Evolutionary conservation across 2,329 filamentous ascomycete genomes (phyloP).

Genomic region (Alternaria atra): DNA sequence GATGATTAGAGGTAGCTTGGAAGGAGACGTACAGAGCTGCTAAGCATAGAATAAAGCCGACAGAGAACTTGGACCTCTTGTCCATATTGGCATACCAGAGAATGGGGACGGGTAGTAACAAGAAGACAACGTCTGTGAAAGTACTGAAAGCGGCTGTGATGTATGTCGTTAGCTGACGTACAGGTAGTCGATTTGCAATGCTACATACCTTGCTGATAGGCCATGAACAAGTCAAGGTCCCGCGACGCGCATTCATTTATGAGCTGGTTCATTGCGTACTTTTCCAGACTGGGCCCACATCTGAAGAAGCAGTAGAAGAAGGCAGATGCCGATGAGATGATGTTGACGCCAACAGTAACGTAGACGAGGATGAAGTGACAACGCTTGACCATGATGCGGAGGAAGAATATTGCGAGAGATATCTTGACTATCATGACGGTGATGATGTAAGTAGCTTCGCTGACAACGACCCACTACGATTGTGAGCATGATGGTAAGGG

Average conservation of each 20-base stretch:
- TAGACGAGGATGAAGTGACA: conserved; percentile 53
- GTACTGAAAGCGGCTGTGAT: conserved; percentile 38
- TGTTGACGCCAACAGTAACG: conserved; percentile 50
- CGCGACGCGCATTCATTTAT: conserved; percentile 54
- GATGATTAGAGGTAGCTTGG: too few species aligned
- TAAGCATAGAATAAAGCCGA: conserved; percentile 64
- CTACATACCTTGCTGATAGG: conserved; percentile 50
- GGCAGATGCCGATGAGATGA: conserved; percentile 49
- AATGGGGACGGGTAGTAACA: conserved; percentile 55
- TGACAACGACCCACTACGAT: conserved; percentile 45
- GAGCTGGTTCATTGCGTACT: conserved; percentile 44
- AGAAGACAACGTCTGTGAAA: conserved; percentile 44
- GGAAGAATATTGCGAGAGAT: conserved; percentile 57
- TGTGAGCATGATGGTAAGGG: neutral
- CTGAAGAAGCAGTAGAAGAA: conserved; percentile 63
- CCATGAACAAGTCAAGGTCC: conserved; percentile 61
- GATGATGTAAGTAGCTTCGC: conserved; percentile 52
- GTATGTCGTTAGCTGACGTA: neutral
- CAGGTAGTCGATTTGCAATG: neutral
- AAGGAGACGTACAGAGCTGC: conserved; percentile 39
- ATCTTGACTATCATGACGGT: conserved; percentile 56
- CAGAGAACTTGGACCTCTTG: conserved; percentile 60
- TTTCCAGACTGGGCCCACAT: conserved; percentile 51
- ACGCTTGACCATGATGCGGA: conserved; percentile 52
- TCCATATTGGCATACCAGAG: conserved; percentile 67